Percentiles rank a stretch among this genome's conserved stretches.
These are phyloP conservation scores for Podospora bellae-mahoneyi DNA, from an alignment of 495 filamentous ascomycete species.

Conservation along the genomic window DNA sequence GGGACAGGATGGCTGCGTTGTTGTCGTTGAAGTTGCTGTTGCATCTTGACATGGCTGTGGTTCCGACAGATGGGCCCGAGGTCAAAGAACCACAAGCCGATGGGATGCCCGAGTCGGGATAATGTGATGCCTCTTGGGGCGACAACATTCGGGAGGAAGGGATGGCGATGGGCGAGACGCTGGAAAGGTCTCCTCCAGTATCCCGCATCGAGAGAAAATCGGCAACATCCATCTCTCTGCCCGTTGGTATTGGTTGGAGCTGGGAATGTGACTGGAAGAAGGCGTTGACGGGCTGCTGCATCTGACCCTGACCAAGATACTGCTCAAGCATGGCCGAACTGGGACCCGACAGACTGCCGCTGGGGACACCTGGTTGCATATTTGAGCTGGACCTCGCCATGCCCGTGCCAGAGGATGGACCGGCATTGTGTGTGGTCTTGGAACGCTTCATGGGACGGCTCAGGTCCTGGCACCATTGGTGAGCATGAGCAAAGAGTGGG, in stretches of 20 bases:
- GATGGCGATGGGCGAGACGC: slow-evolving; percentile 24
- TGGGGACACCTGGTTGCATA: slow-evolving; percentile 5
- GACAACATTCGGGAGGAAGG: slow-evolving; percentile 19
- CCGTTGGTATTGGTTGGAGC: slow-evolving; percentile 11
- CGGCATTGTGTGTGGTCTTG: slow-evolving; percentile 29
- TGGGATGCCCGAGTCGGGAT: slow-evolving; percentile 20
- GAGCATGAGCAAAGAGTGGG: slow-evolving; percentile 11
- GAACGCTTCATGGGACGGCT: slow-evolving; percentile 35
- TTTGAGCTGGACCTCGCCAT: slow-evolving; percentile 34
- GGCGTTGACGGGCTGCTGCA: slow-evolving; percentile 19
- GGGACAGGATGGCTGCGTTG: slow-evolving; percentile 33
- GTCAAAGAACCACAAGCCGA: slow-evolving; percentile 47
- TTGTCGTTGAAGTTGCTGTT: slow-evolving; percentile 43
- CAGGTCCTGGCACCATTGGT: slow-evolving; percentile 21
- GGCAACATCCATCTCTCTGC: slow-evolving; percentile 24
- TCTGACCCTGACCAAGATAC: slow-evolving; percentile 21
- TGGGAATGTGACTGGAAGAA: slow-evolving; percentile 16
- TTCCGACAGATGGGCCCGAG: slow-evolving; percentile 43
- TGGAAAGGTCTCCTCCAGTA: slow-evolving; percentile 8
- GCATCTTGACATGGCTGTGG: slow-evolving; percentile 44
- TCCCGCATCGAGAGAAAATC: slow-evolving; percentile 26
- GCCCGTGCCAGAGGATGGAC: slow-evolving; percentile 17
- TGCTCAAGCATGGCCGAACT: slow-evolving; percentile 10
- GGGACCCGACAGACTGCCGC: slow-evolving; percentile 10
- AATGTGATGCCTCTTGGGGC: slow-evolving; percentile 18